These are phyloP conservation scores for Exidia glandulosa DNA, from an alignment of 768 basidiomycete genomes.

Conservation along the genomic window DNA sequence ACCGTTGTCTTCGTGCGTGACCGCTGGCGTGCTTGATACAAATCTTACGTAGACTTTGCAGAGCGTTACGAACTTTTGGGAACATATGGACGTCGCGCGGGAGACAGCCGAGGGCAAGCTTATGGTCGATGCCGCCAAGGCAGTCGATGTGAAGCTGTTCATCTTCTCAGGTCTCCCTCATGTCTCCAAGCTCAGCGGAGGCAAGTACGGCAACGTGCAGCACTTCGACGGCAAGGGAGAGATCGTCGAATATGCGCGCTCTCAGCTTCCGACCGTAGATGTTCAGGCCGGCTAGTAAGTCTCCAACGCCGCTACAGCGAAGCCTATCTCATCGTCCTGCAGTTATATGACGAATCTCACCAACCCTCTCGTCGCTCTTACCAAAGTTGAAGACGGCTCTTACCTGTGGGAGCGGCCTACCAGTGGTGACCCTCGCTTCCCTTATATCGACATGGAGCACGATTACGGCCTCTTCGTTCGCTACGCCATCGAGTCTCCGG, in stretches of 20 bases:
- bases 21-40: not conserved
- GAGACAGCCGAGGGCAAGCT: slow-evolving; percentile 9
- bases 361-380: not conserved
- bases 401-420: not conserved
- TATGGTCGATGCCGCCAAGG: slow-evolving; percentile 10
- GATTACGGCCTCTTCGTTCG: slow-evolving; percentile 2
- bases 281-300: not conserved
- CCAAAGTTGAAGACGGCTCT: not conserved
- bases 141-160: slow-evolving; percentile 7
- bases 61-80: not conserved
- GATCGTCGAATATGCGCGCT: not conserved
- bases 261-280: not conserved
- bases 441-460: not conserved
- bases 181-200: not conserved
- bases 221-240: slow-evolving; percentile 4
- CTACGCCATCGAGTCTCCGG: slow-evolving; percentile 1
- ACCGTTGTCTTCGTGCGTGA: not conserved
- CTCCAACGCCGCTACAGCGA: too few relatives aligned
- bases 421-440: not conserved
- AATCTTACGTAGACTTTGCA: not conserved
- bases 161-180: slow-evolving; percentile 7
- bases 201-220: slow-evolving; percentile 2
- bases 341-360: not conserved
- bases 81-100: slow-evolving; percentile 2
- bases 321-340: not conserved